These are phyloP conservation scores for Fusarium stilboides DNA, from an alignment of 2,329 filamentous ascomycete genomes.

Conservation along the genomic window DNA sequence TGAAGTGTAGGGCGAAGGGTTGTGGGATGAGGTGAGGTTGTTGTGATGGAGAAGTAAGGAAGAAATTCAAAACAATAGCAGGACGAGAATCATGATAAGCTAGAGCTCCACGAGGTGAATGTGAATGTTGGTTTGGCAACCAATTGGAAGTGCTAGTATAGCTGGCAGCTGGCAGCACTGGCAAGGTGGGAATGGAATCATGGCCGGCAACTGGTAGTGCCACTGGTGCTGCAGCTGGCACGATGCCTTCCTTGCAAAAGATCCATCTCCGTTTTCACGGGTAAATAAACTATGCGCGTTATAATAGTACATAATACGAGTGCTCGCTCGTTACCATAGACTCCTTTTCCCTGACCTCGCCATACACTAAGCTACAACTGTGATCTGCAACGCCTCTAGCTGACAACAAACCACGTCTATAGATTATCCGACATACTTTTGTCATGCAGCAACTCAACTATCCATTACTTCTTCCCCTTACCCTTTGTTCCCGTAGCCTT, in stretches of 20 bases:
- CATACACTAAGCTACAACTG: constrained; percentile 14
- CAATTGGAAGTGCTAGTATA: neutral
- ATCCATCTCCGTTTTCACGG: neutral
- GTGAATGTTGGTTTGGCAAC: constrained; percentile 13
- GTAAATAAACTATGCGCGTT: neutral
- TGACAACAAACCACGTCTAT: constrained; percentile 20
- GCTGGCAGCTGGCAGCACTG: constrained; percentile 11
- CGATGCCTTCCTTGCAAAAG: neutral
- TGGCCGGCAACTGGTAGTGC: neutral
- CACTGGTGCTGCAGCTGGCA: constrained; percentile 1
- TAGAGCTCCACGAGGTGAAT: neutral
- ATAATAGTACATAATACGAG: constrained; percentile 29
- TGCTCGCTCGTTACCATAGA: constrained; percentile 18
- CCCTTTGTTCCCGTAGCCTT: constrained; percentile 60
- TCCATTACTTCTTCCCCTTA: constrained; percentile 62
- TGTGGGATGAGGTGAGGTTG: neutral
- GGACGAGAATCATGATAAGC: constrained; percentile 1
- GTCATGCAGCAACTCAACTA: constrained; percentile 1
- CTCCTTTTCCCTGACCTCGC: constrained; percentile 31
- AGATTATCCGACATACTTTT: constrained; percentile 21
- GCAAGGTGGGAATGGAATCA: constrained; percentile 15
- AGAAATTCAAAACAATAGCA: neutral
- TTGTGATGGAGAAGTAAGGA: neutral
- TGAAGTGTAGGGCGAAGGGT: neutral
- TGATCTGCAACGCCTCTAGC: constrained; percentile 10